Evolutionary conservation across 192 early-diverging fungal genomes (phyloP), one percentile per base, ranked within the genome.

Genomic region (Coemansia sp.): DNA sequence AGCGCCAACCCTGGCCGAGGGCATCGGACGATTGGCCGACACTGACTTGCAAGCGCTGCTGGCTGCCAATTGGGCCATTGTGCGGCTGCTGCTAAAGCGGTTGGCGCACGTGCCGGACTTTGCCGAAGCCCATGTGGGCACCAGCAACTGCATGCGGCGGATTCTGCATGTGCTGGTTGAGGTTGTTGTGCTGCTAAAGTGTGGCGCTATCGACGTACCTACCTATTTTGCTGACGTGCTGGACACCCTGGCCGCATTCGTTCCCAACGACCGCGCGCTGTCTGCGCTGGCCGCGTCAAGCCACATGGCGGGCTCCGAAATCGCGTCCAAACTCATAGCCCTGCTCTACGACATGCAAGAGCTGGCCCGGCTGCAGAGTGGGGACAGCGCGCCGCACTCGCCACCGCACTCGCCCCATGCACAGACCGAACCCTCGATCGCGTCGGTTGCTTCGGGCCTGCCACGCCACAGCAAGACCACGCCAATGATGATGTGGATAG

Each of bases 401-500:
- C 23, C 10, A 15, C 28, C 12, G 15, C 9, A 17, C 28, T 29
- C 15, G 17, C 17, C 34, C 34, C 34, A 36, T 15, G 58, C 58
- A 8, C 62, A 58, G 28, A 49, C 65, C 2, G 62, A 74, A 50
- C 61, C 53, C 9, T 70, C 66, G 28, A 42, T 68, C 52, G 43
- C 67, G 25, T 64, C 59, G 10, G 30, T 70, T 54, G 22, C 58
- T 41, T 64, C 59, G 60, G 53, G 78, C 15, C 61, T 57, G 0
- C 62, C 75, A 8, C 65, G 65, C 39, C 45, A 42, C 35, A 42
- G 35, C 46, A 55, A 41, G 46, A 67, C 64, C 35, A 74, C 64
- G 61, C 70, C 41, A 17, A 50, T 49, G 62, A 63, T 61, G 26
- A 74, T 81, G 73, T 79, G 78, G 57, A 54, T 51, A 8, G 46